Conservation (phyloP, 2,329 filamentous ascomycete genomes). For the Trichoderma atrobrunneum region DNA sequence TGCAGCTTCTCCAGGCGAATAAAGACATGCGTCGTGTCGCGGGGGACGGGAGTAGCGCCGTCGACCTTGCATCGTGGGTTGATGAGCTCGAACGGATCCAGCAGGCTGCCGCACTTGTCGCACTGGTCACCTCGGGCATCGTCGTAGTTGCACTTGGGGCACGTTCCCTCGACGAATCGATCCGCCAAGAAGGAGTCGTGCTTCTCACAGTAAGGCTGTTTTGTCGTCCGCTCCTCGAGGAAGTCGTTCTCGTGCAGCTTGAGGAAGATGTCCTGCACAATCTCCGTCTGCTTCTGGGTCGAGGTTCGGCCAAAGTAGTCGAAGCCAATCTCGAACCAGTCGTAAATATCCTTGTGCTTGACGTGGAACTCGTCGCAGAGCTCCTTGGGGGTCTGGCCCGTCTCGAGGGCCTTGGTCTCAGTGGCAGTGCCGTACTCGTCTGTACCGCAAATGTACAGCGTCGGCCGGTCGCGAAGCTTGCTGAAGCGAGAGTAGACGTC, state of each 20-base stretch:
- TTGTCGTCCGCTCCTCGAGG: slow-evolving; percentile 80
- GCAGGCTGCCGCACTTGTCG: slow-evolving; percentile 68
- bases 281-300: slow-evolving; percentile 83
- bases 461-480: slow-evolving; percentile 74
- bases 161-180: slow-evolving; percentile 78
- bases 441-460: slow-evolving; percentile 75
- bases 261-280: slow-evolving; percentile 86
- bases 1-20: slow-evolving; percentile 83
- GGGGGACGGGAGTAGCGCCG: slow-evolving; percentile 72
- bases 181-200: slow-evolving; percentile 79
- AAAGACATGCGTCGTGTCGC: slow-evolving; percentile 87
- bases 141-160: slow-evolving; percentile 68
- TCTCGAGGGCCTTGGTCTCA: slow-evolving; percentile 91
- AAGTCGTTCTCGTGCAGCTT: slow-evolving; percentile 87
- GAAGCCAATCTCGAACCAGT: slow-evolving; percentile 95
- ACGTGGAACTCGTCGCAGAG: slow-evolving; percentile 92
- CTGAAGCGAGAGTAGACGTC: slow-evolving; percentile 83
- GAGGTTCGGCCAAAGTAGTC: slow-evolving; percentile 94
- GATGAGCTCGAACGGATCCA: slow-evolving; percentile 72
- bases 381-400: slow-evolving; percentile 75
- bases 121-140: slow-evolving; percentile 74
- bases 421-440: slow-evolving; percentile 97
- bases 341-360: slow-evolving; percentile 85
- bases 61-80: slow-evolving; percentile 92
- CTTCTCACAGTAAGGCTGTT: slow-evolving; percentile 84